phyloP scores from a whole-genome alignment of 805 yeast genomes.

The Metschnikowia kofuensis region DNA sequence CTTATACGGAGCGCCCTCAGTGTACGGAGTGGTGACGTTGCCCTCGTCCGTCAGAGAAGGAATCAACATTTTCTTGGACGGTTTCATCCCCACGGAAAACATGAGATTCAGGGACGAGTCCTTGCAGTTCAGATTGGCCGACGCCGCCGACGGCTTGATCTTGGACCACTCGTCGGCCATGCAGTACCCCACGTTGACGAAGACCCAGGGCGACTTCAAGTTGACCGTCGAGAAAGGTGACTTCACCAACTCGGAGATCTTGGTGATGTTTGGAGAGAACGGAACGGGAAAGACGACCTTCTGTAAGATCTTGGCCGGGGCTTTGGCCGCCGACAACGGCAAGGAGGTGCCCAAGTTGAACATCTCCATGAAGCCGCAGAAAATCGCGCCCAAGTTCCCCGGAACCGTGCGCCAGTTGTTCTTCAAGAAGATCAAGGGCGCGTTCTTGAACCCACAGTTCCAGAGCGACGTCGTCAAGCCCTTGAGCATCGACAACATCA shows the following conservation, averaged over 20 bases:
- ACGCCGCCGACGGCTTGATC: conserved; percentile 75
- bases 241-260: conserved; percentile 92
- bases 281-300: conserved; percentile 99
- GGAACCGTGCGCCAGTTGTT: conserved; percentile 98
- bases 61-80: conserved; percentile 96
- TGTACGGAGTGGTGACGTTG: conserved; percentile 96
- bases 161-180: conserved; percentile 78
- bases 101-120: conserved; percentile 96
- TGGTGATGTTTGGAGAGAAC: conserved; percentile 99
- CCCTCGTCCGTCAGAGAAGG: conserved; percentile 99
- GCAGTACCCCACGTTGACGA: conserved; percentile 75
- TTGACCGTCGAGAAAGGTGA: conserved; percentile 81
- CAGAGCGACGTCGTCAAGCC: conserved; percentile 98
- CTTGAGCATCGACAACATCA: conserved; percentile 84
- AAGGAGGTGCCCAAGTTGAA: conserved; percentile 79
- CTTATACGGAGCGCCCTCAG: conserved; percentile 96
- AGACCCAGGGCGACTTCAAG: conserved; percentile 96
- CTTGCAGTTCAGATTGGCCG: conserved; percentile 87
- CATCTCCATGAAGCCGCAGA: conserved; percentile 98
- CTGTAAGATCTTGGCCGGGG: conserved; percentile 94
- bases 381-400: conserved; percentile 96
- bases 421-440: conserved; percentile 92
- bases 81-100: conserved; percentile 96
- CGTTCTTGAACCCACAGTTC: conserved; percentile 94
- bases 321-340: conserved; percentile 81